These are phyloP conservation scores for Torulaspora indica DNA, from an alignment of 805 yeast genomes.

Conservation along the genomic window DNA sequence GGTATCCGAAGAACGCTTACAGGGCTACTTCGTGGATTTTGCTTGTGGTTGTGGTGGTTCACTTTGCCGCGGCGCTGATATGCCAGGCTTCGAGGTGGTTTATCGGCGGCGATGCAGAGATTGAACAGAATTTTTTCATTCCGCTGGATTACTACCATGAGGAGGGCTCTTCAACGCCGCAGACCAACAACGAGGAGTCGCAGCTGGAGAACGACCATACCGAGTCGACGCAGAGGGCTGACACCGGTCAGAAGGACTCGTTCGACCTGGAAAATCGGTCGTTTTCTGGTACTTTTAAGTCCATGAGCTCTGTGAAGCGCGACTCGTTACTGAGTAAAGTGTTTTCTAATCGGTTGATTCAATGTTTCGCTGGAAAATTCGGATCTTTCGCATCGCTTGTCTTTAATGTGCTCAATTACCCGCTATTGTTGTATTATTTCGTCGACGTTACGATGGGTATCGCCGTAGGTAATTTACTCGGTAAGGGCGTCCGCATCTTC, in stretches of 20 bases:
- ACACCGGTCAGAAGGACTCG: slow-evolving; percentile 8
- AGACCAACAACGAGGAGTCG: slow-evolving; percentile 8
- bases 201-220: slow-evolving; percentile 8
- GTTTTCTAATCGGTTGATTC: slow-evolving; percentile 33
- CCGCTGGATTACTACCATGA: slow-evolving; percentile 28
- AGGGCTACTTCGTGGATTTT: slow-evolving; percentile 59
- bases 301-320: slow-evolving; percentile 24
- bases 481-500: slow-evolving; percentile 61
- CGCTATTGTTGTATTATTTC: slow-evolving; percentile 55
- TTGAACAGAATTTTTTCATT: slow-evolving; percentile 25
- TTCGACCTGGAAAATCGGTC: slow-evolving; percentile 15
- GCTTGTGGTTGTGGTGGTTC: slow-evolving; percentile 48
- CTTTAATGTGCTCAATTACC: slow-evolving; percentile 56
- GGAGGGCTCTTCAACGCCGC: slow-evolving; percentile 10
- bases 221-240: neutral
- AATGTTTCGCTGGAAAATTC: slow-evolving; percentile 22
- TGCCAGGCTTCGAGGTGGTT: slow-evolving; percentile 39
- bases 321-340: slow-evolving; percentile 37
- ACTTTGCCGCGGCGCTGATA: slow-evolving; percentile 51
- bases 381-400: slow-evolving; percentile 32
- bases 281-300: slow-evolving; percentile 11
- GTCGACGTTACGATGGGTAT: slow-evolving; percentile 50
- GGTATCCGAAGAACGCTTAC: slow-evolving; percentile 78
- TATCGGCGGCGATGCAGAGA: slow-evolving; percentile 28
- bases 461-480: slow-evolving; percentile 66